These are phyloP conservation scores for Ustilago cynodontis DNA, from an alignment of 1,284 basidiomycete species.

Conservation along the genomic window DNA sequence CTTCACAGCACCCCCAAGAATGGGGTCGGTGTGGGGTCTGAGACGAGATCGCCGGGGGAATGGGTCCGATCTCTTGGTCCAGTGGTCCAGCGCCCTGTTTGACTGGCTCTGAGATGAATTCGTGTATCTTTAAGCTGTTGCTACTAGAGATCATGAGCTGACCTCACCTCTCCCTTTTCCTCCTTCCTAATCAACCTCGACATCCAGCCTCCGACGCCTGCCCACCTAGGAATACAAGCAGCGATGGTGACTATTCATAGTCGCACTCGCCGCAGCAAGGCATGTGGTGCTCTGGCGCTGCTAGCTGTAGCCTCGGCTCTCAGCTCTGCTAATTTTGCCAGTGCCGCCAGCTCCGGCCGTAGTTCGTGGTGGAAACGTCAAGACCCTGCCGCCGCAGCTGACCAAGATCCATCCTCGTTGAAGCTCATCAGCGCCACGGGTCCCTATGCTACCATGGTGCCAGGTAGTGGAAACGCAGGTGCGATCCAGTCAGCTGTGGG, in stretches of 20 bases:
- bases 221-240: neutral
- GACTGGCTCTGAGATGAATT: neutral
- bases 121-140: neutral
- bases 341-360: constrained; percentile 10
- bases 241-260: neutral
- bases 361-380: constrained; percentile 36
- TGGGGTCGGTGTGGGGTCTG: neutral
- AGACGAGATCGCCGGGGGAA: neutral
- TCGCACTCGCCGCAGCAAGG: neutral
- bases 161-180: neutral
- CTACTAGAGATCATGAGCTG: neutral
- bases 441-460: constrained; percentile 30
- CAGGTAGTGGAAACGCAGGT: constrained; percentile 16
- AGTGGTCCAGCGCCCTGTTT: neutral
- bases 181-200: neutral
- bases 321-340: constrained; percentile 1
- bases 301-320: constrained; percentile 21
- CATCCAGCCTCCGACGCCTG: neutral
- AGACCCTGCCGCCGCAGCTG: neutral
- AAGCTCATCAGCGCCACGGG: constrained; percentile 41
- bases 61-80: neutral
- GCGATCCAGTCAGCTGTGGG: constrained; percentile 38
- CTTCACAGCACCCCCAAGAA: too few species aligned
- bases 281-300: constrained; percentile 12
- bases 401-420: constrained; percentile 19